Evolutionary conservation across 1,284 basidiomycete genomes (phyloP).

Genomic region (Somion occarium): DNA sequence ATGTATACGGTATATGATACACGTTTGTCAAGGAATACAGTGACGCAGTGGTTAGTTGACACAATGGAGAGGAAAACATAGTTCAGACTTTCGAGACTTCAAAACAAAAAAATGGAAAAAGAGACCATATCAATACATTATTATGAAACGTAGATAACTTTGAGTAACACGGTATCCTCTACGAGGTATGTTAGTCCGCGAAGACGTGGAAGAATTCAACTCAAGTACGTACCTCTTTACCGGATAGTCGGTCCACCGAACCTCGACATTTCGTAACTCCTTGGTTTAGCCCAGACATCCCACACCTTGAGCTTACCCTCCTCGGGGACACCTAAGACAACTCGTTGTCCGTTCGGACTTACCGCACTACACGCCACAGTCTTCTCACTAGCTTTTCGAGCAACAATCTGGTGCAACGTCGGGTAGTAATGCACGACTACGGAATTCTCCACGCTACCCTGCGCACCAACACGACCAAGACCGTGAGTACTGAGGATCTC

Average conservation of each 20-base stretch:
- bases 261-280: slow-evolving; percentile 38
- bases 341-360: slow-evolving; percentile 41
- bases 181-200: too few relatives aligned
- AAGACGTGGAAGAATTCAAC: too few relatives aligned
- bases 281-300: slow-evolving; percentile 52
- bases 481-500: slow-evolving; percentile 65
- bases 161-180: too few relatives aligned
- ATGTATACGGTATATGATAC: too few relatives aligned
- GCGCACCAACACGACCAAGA: slow-evolving; percentile 17
- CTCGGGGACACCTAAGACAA: slow-evolving; percentile 43
- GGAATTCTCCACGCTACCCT: slow-evolving; percentile 31
- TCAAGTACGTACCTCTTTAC: too few relatives aligned
- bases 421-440: slow-evolving; percentile 56
- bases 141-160: too few relatives aligned
- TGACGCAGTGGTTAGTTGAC: too few relatives aligned
- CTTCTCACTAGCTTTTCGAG: slow-evolving; percentile 35
- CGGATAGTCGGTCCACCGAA: slow-evolving; percentile 2
- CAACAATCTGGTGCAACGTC: slow-evolving; percentile 39
- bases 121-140: too few relatives aligned
- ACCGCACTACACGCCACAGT: slow-evolving; percentile 41
- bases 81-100: too few relatives aligned
- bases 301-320: slow-evolving; percentile 47
- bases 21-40: too few relatives aligned
- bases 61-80: too few relatives aligned
- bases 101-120: too few relatives aligned